Base-by-base conservation (phyloP, 2,329 filamentous ascomycete genomes). In the Pseudogymnoascus pannorum region DNA sequence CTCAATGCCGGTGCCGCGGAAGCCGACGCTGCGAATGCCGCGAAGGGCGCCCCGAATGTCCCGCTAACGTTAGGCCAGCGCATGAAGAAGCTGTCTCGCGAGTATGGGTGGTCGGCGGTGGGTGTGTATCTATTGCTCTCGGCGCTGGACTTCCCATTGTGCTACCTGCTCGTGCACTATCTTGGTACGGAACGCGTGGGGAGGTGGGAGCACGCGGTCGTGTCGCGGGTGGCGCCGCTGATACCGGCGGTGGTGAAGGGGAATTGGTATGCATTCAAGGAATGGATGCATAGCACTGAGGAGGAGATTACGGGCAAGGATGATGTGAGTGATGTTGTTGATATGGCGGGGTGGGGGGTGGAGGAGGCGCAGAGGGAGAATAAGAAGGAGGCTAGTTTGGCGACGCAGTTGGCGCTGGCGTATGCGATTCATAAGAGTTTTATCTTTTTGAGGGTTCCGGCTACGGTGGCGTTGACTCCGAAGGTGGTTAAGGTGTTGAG, bases 381-480 rank as follows among this genome's bases (percentile, higher is more conserved):
- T 70, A 78, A 81, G 64, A 80, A 80, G 44, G 85, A 87, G 73
- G 89, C 90, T 57, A 94, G 91, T 94, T 74, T 87, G 33, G 84
- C 80, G 59, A 97, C 94, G 7, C 92, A 97, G 72, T 79, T 99
- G 29, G 92, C 91, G 14, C 82, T 99, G 57, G 94, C 94, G 11
- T 99, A 99, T 72, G 93, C 93, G 26, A 91, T 99, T 62, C 94
- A 99, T 80, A 99, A 99, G 78, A 95, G 89, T 68, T 91, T 97
- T 74, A 97, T 99, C 70, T 96, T 99, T 75, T 75, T 97, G 66
- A 85, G 94, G n/a, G 91, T 99, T 8, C 94, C 94, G 7, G 77
- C 97, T 65, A 94, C 94, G 1, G 92, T 91, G 11, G 93, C 92
- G 2, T 81, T 97, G 33, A 92, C 91, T 7, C 94, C 94, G 1